A percentile compares a stretch with the other conserved stretches of the same genome.
Evolutionary conservation across 1,284 basidiomycete genomes (phyloP).

Genomic region (Pseudozyma sp.): DNA sequence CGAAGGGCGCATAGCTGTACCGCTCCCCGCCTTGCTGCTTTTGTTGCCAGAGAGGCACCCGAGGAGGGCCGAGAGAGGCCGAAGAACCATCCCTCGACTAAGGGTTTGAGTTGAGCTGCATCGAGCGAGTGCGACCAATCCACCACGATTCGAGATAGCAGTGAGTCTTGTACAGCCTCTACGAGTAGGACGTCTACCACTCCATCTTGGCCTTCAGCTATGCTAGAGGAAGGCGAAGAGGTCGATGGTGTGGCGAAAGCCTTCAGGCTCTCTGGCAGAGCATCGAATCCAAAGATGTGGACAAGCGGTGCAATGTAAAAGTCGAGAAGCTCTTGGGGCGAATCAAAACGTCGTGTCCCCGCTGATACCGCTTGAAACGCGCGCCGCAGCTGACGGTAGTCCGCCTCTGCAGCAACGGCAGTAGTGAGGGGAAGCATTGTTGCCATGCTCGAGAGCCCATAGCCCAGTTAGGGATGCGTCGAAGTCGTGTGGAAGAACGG

Average conservation of each 20-base stretch:
- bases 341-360: slow-evolving; percentile 10
- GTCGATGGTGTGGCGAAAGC: not conserved
- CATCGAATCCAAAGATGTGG: slow-evolving; percentile 1
- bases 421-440: not conserved
- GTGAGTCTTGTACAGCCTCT: slow-evolving; percentile 24
- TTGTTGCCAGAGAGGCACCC: not conserved
- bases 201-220: not conserved
- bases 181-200: slow-evolving; percentile 14
- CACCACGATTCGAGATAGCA: slow-evolving; percentile 13
- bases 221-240: not conserved
- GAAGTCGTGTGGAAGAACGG: no score
- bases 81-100: slow-evolving; percentile 24
- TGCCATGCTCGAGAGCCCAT: not conserved
- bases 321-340: not conserved
- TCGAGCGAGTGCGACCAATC: slow-evolving; percentile 18
- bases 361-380: slow-evolving; percentile 8
- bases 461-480: no score
- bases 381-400: slow-evolving; percentile 11
- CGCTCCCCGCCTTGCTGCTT: not conserved
- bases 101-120: not conserved
- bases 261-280: not conserved
- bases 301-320: slow-evolving; percentile 7
- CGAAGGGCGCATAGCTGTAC: slow-evolving; percentile 29
- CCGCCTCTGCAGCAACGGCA: not conserved
- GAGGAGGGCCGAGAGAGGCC: not conserved